These are phyloP conservation scores for Hysterium pulicare DNA, from an alignment of 2,329 filamentous ascomycete genomes.

Conservation along the genomic window DNA sequence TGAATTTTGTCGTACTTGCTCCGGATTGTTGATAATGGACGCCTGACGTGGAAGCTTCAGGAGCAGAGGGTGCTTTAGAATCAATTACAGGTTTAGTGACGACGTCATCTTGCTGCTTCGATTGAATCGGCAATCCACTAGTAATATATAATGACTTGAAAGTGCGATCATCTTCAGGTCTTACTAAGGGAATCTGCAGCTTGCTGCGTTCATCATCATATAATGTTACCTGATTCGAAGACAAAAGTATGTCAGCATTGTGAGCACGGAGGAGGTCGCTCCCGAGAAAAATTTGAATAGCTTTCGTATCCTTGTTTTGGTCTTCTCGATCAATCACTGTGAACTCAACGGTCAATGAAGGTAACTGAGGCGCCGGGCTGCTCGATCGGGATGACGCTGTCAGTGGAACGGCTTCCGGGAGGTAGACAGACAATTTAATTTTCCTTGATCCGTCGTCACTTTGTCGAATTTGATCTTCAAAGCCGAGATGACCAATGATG, in stretches of 20 bases:
- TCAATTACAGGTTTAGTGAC: conserved; percentile 4
- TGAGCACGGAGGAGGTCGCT: conserved; percentile 83
- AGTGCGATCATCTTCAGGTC: conserved; percentile 78
- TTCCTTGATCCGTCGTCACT: conserved; percentile 63
- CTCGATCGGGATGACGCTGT: conserved; percentile 69
- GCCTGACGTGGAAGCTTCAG: conserved; percentile 5
- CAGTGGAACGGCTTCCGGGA: conserved; percentile 83
- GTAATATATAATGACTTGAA: conserved; percentile 75
- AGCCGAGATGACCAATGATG: conserved; percentile 70
- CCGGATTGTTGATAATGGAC: conserved; percentile 7
- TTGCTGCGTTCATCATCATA: conserved; percentile 85
- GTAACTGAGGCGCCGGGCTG: conserved; percentile 74
- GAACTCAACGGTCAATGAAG: conserved; percentile 76
- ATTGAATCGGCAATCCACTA: conserved; percentile 18
- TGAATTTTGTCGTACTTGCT: conserved; percentile 9
- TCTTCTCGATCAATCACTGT: conserved; percentile 62
- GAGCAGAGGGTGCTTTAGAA: conserved; percentile 4
- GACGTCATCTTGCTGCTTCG: conserved; percentile 5
- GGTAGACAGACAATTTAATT: conserved; percentile 77
- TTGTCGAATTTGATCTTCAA: conserved; percentile 63
- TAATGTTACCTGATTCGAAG: conserved; percentile 82
- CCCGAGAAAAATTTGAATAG: conserved; percentile 82
- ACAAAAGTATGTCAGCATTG: conserved; percentile 88
- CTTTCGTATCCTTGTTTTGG: conserved; percentile 51
- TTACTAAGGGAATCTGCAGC: conserved; percentile 84